Evolutionary conservation across 441 rosid genomes (phyloP).

Genomic region (Brassica balearica): DNA sequence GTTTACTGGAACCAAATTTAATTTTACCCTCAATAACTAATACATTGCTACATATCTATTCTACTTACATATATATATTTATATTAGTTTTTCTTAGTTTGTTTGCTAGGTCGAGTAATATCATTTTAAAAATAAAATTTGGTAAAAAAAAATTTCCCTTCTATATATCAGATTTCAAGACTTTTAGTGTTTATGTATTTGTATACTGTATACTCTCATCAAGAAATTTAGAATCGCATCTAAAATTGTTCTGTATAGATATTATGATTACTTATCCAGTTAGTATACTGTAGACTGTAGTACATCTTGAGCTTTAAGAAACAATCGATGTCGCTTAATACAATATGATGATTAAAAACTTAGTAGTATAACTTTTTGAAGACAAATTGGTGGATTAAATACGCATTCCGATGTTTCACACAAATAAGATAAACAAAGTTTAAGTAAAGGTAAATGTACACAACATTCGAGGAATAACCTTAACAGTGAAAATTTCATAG

Average conservation of each 20-base stretch:
- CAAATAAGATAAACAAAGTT: not conserved
- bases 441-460: constrained; percentile 12
- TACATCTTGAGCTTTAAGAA: constrained; percentile 41
- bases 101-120: not conserved
- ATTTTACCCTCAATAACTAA: not conserved
- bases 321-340: constrained; percentile 38
- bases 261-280: constrained; percentile 31
- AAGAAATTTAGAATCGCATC: not conserved
- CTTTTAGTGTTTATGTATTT: not conserved
- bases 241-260: not conserved
- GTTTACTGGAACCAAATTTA: not conserved
- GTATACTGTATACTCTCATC: not conserved
- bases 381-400: not conserved
- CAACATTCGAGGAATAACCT: not conserved
- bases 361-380: not conserved
- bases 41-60: not conserved
- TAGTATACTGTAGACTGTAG: constrained; percentile 6
- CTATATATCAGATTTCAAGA: not conserved
- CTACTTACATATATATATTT: not conserved
- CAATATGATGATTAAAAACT: constrained; percentile 7
- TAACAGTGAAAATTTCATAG: constrained; percentile 15
- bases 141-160: not conserved
- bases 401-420: not conserved
- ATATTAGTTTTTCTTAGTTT: not conserved
- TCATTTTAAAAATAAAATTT: not conserved